Conservation (phyloP, 768 basidiomycete genomes). For the Calvatia gigantea region DNA sequence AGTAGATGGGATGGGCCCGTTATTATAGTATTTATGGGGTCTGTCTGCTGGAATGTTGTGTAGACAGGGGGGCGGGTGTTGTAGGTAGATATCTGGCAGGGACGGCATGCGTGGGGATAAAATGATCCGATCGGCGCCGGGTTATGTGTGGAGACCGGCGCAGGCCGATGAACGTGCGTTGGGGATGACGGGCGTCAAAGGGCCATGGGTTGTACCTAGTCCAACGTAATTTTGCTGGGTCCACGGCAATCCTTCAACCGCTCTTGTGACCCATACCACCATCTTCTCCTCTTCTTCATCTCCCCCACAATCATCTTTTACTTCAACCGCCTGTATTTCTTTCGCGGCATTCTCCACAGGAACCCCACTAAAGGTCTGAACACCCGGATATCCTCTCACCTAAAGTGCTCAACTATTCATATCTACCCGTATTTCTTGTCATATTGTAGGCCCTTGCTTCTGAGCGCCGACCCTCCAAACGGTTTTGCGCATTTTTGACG, state of each 20-base stretch:
- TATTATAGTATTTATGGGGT: background rate
- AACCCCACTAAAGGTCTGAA: constrained; percentile 26
- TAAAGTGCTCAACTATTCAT: background rate
- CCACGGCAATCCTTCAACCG: constrained; percentile 17
- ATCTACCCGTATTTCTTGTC: background rate
- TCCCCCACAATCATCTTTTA: constrained; percentile 18
- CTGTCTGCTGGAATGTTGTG: background rate
- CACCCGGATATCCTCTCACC: constrained; percentile 3
- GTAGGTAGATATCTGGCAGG: no score
- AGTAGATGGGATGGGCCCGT: background rate
- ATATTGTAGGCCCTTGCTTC: background rate
- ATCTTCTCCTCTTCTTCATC: constrained; percentile 9
- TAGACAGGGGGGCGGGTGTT: background rate
- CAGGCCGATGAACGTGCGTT: constrained; percentile 57
- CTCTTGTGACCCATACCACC: constrained; percentile 19
- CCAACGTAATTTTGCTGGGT: constrained; percentile 30
- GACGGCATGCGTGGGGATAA: constrained; percentile 6
- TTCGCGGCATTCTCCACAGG: background rate
- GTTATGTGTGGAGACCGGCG: constrained; percentile 7
- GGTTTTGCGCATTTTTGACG: background rate
- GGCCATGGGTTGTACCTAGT: background rate
- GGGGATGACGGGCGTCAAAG: background rate
- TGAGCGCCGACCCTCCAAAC: background rate
- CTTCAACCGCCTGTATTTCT: constrained; percentile 5
- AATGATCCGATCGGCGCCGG: constrained; percentile 13